Percentiles rank a stretch among this genome's conserved stretches.
Conservation (phyloP, 2,329 filamentous ascomycete genomes). For the Claviceps capensis region DNA sequence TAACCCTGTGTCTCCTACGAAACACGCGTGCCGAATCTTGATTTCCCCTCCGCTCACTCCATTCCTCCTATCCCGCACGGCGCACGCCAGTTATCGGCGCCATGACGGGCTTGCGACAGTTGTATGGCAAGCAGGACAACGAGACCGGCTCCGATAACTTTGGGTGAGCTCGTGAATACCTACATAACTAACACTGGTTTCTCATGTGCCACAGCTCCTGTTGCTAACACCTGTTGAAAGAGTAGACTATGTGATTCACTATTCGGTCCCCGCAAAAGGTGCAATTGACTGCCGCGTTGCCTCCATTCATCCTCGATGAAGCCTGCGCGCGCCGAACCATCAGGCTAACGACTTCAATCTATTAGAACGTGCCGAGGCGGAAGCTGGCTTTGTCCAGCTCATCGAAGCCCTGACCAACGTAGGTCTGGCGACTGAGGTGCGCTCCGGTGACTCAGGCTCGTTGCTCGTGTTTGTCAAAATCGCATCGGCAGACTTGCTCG, state of each 20-base stretch:
- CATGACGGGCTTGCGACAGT: slow-evolving; percentile 21
- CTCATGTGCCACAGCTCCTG: slow-evolving; percentile 5
- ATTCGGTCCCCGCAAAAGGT: slow-evolving; percentile 58
- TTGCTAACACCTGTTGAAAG: slow-evolving; percentile 21
- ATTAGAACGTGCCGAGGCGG: slow-evolving; percentile 55
- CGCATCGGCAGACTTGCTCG: slow-evolving; percentile 59
- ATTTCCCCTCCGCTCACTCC: background rate
- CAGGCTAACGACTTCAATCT: background rate
- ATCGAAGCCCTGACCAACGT: slow-evolving; percentile 61
- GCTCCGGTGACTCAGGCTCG: slow-evolving; percentile 60
- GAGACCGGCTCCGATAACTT: slow-evolving; percentile 23
- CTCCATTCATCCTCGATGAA: background rate
- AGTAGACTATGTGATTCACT: slow-evolving; percentile 82
- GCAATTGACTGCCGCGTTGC: slow-evolving; percentile 17
- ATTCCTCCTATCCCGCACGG: background rate
- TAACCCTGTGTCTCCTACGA: background rate
- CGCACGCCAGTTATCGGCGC: background rate
- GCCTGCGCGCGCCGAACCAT: too few species aligned
- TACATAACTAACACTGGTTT: background rate
- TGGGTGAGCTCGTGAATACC: slow-evolving; percentile 17
- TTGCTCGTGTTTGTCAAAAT: slow-evolving; percentile 75
- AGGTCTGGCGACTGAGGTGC: slow-evolving; percentile 79
- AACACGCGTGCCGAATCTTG: background rate
- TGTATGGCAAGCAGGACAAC: slow-evolving; percentile 18
- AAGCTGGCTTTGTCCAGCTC: slow-evolving; percentile 64